Percentiles rank a stretch among this genome's conserved stretches.
Evolutionary conservation across 495 filamentous ascomycete genomes (phyloP).

Genomic region (Xylaria telfairii): DNA sequence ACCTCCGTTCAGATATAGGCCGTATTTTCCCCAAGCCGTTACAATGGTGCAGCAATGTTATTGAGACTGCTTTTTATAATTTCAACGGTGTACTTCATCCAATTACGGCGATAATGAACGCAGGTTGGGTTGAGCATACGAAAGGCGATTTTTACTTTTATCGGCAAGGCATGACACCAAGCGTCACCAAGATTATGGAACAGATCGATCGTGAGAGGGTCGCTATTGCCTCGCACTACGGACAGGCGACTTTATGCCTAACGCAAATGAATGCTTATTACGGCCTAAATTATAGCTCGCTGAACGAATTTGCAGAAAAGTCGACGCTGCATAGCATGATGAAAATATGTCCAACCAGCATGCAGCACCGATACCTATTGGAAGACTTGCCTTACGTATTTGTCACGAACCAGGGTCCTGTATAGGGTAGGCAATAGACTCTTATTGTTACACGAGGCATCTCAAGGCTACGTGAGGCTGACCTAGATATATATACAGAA

Average conservation of each 20-base stretch:
- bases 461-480: too few species aligned
- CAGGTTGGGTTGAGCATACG: not conserved
- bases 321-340: not conserved
- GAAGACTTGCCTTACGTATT: not conserved
- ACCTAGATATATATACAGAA: too few species aligned
- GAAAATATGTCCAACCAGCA: not conserved
- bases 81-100: not conserved
- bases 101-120: not conserved
- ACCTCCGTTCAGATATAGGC: not conserved
- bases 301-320: not conserved
- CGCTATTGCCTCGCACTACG: not conserved
- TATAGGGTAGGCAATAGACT: too few species aligned
- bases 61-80: not conserved
- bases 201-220: not conserved
- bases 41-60: not conserved
- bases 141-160: not conserved
- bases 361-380: not conserved
- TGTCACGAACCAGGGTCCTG: too few species aligned
- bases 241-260: not conserved
- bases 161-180: conserved; percentile 1
- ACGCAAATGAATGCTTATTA: not conserved
- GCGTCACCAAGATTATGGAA: not conserved
- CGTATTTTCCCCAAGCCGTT: not conserved
- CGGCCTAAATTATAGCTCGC: not conserved
- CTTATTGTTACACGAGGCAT: too few species aligned